Evolutionary conservation across 139 green algal genomes (phyloP), one percentile per base, ranked within the genome.

Genomic region (Zygnema circumcarinatum): DNA sequence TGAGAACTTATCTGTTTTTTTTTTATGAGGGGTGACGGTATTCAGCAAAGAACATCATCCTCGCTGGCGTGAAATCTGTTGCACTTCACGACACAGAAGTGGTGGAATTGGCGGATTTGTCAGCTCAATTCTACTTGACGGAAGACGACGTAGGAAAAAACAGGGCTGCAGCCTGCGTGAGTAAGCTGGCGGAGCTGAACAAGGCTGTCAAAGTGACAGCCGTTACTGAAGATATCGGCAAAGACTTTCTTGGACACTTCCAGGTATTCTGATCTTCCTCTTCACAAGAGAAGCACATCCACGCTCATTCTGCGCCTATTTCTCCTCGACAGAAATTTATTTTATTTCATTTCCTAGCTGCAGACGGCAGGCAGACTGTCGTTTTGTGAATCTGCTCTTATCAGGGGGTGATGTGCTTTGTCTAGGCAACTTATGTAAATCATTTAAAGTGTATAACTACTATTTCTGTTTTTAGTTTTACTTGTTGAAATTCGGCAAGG

Each of bases 41-140:
- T 75, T 91, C 94, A 98, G 96, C 97, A 76, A 99, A 99, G 92
- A 99, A 99, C 84, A 94, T 98, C 22, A 96, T 99, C 32, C 92
- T 99, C 25, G 97, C 97, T 1, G 97, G 97, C 0, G 95, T 99
- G 35, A 97, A 96, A 69, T 92, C 93, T 0, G 92, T 99, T 7
- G 97, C 95, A 0, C 67, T 99, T 0, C 94, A 98, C 35, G 97
- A 99, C 88, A 74, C 72, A 7, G 75, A 35, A 20, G 74, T 74
- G 0, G 92, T 95, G 0, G 81, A 91, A 20, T 21, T 95, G 40
- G 40, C 47, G 20, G 95, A 99, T 86, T 93, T 99, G 52, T 94
- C 90, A 25, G 88, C 95, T 0, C 96, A 99, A 84, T 99, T 99
- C 89, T 99, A 99, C 92, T 90, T 99, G 2, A 93, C 81, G 0